Percentiles rank a stretch among this genome's conserved stretches.
Conservation (phyloP, 2,329 filamentous ascomycete species). For the Colletotrichum phormii region DNA sequence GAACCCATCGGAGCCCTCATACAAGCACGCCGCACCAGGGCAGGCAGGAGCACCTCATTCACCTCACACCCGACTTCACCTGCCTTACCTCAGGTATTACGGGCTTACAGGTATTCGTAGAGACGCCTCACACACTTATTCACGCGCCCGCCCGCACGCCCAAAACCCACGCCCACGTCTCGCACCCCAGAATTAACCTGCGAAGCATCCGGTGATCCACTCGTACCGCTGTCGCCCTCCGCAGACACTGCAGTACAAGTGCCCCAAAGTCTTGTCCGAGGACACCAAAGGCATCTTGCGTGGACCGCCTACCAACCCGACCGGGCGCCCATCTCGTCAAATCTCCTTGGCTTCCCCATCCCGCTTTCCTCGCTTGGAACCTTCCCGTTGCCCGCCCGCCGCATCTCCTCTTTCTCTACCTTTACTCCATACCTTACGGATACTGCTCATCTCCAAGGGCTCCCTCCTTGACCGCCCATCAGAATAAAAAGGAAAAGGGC, state of each 20-base stretch:
- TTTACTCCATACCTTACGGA: neutral
- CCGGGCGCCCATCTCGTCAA: slow-evolving; percentile 24
- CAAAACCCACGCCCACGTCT: neutral
- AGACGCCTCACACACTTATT: neutral
- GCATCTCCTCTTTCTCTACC: slow-evolving; percentile 2
- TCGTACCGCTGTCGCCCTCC: neutral
- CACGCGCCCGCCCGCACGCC: neutral
- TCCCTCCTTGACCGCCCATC: slow-evolving; percentile 20
- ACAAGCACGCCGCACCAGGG: neutral
- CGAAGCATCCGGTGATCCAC: slow-evolving; percentile 17
- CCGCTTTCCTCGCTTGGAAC: slow-evolving; percentile 22
- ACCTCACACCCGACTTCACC: neutral
- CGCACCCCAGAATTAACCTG: slow-evolving; percentile 10
- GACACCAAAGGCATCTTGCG: neutral
- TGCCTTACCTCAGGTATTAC: neutral
- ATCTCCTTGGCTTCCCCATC: slow-evolving; percentile 14
- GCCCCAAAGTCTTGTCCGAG: slow-evolving; percentile 23
- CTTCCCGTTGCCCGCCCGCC: slow-evolving; percentile 13
- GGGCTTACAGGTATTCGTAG: too few species aligned
- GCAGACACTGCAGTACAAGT: slow-evolving; percentile 12
- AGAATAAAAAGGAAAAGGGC: slow-evolving; percentile 28
- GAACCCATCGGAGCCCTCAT: slow-evolving; percentile 26
- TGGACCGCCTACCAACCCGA: slow-evolving; percentile 20
- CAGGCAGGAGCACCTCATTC: neutral
- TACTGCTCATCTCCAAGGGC: too few species aligned